Percentiles rank a stretch among this genome's conserved stretches.
Conservation (phyloP, 495 filamentous ascomycete genomes). For the Penicillium subrubescens region DNA sequence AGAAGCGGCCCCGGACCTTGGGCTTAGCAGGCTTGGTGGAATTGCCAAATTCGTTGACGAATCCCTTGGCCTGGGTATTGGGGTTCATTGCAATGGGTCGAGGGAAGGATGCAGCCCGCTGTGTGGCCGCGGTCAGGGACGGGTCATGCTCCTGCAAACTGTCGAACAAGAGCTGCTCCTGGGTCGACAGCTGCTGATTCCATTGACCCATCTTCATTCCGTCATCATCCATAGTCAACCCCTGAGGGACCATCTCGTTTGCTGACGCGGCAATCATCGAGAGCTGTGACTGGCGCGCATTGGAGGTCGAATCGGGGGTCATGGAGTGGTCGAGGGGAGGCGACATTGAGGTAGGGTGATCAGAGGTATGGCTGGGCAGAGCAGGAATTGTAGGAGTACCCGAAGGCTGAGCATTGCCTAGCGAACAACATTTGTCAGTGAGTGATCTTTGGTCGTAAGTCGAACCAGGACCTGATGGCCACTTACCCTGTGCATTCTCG, state of each 20-base stretch:
- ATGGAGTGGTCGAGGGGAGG: constrained; percentile 44
- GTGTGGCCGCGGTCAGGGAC: constrained; percentile 46
- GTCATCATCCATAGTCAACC: constrained; percentile 44
- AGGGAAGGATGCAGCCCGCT: constrained; percentile 50
- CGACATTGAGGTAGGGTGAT: constrained; percentile 43
- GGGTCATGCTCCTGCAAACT: constrained; percentile 51
- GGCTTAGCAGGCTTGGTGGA: constrained; percentile 54
- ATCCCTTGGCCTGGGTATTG: constrained; percentile 55
- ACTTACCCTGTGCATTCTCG: constrained; percentile 28
- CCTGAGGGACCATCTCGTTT: constrained; percentile 52
- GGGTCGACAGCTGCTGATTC: constrained; percentile 45
- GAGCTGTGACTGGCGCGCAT: constrained; percentile 49
- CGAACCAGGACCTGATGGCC: background rate
- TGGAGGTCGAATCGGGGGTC: constrained; percentile 41
- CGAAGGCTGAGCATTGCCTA: constrained; percentile 36
- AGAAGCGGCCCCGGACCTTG: constrained; percentile 70
- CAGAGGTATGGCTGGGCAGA: constrained; percentile 36
- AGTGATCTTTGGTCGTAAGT: background rate
- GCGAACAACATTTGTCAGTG: constrained; percentile 22
- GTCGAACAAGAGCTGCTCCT: constrained; percentile 50
- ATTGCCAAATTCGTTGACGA: constrained; percentile 58
- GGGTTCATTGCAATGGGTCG: constrained; percentile 60
- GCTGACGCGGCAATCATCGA: constrained; percentile 54
- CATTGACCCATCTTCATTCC: constrained; percentile 42
- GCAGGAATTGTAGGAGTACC: constrained; percentile 36